These are phyloP conservation scores for Theileria annulata DNA, from an alignment of 169 alveolate genomes.

Conservation along the genomic window DNA sequence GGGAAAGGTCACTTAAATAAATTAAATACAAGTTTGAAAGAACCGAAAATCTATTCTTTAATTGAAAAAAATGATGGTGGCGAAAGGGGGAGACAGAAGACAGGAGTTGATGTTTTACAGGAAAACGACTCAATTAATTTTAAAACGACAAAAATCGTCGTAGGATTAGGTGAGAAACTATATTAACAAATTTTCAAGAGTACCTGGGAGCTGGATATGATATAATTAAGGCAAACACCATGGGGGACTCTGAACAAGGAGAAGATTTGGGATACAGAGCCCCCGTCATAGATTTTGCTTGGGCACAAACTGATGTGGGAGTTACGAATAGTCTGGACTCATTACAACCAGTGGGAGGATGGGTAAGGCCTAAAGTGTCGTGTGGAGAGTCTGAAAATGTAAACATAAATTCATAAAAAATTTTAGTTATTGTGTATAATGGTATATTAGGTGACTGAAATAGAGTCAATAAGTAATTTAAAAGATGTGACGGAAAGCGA, in stretches of 20 bases:
- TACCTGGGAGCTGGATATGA: constrained; percentile 67
- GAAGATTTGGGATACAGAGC: constrained; percentile 66
- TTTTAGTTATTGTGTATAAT: background rate
- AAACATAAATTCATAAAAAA: background rate
- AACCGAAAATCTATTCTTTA: background rate
- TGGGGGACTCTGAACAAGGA: constrained; percentile 44
- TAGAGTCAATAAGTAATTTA: constrained; percentile 26
- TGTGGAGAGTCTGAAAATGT: constrained; percentile 66
- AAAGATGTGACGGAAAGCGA: constrained; percentile 33
- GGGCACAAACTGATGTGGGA: constrained; percentile 65
- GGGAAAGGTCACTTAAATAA: background rate
- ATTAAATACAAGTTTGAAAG: background rate
- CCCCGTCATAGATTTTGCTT: constrained; percentile 57
- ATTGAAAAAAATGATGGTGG: background rate
- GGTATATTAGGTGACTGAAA: constrained; percentile 29
- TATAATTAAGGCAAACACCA: constrained; percentile 51
- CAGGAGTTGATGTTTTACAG: background rate
- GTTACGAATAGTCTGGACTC: constrained; percentile 64
- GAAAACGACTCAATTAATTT: constrained; percentile 20
- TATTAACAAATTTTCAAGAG: constrained; percentile 17
- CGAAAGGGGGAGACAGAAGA: background rate
- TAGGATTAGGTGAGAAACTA: constrained; percentile 43
- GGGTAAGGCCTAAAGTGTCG: constrained; percentile 67
- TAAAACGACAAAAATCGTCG: constrained; percentile 47
- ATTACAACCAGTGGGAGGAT: constrained; percentile 69